A percentile compares a stretch with the other conserved stretches of the same genome.
Evolutionary conservation across 179 eudicot genomes (phyloP).

Genomic region (Spergularia azorica): DNA sequence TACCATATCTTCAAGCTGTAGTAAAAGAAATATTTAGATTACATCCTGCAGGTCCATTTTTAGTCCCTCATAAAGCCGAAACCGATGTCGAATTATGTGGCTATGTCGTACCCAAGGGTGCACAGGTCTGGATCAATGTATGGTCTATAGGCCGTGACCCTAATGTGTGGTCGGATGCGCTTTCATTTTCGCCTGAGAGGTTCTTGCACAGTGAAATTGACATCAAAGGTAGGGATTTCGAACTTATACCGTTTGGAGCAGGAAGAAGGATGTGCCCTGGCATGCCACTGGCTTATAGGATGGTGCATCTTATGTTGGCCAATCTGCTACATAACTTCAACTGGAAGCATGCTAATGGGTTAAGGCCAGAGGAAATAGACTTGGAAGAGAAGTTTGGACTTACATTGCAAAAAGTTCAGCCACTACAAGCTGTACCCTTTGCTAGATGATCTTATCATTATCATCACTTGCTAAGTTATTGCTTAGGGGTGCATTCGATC

Average conservation of each 20-base stretch:
- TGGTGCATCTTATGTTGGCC: constrained; percentile 26
- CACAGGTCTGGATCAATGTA: constrained; percentile 28
- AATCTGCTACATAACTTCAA: constrained; percentile 21
- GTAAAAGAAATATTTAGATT: constrained; percentile 19
- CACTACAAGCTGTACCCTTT: constrained; percentile 21
- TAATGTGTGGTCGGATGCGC: constrained; percentile 12
- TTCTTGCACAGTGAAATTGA: constrained; percentile 8
- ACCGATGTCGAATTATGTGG: constrained; percentile 9
- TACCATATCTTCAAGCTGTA: constrained; percentile 18
- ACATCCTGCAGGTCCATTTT: constrained; percentile 18
- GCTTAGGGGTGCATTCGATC: no score
- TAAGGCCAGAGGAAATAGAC: constrained; percentile 11
- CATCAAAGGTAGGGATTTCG: constrained; percentile 16
- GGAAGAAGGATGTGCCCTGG: constrained; percentile 30
- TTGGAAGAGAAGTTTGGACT: constrained; percentile 10
- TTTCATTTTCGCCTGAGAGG: constrained; percentile 15
- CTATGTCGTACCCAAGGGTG: constrained; percentile 22
- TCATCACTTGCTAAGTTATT: not conserved
- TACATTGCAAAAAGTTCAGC: constrained; percentile 19
- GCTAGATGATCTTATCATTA: not conserved
- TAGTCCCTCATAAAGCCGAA: constrained; percentile 18
- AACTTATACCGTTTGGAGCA: constrained; percentile 23
- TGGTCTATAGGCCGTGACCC: constrained; percentile 20
- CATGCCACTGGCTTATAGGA: constrained; percentile 16
- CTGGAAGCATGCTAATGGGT: constrained; percentile 22